Evolutionary conservation across 2,329 filamentous ascomycete genomes (phyloP), one percentile per base, ranked within the genome.

Genomic region (Ceratocystis lukuohia): DNA sequence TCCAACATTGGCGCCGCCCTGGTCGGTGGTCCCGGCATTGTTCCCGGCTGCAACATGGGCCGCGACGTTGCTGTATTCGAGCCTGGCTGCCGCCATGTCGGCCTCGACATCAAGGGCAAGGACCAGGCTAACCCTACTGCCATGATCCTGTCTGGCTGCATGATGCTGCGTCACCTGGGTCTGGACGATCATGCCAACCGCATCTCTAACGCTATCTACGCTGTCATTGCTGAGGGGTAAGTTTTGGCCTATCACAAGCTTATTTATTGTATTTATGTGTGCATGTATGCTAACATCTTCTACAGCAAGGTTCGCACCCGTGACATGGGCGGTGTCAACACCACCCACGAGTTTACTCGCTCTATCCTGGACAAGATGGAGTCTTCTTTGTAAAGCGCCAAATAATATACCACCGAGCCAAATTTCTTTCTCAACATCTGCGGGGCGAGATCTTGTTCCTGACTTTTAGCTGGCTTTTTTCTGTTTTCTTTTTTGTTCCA

Each of bases 41-140:
- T 99, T 57, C 94, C 94, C 68, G 94, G 94, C 74, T 96, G 92
- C 86, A 99, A 97, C 84, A 99, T 99, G 92, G 94, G 94, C 75
- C 90, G 94, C 71, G 92, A 99, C 71, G 91, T 97, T 67, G 94
- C 94, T 72, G 91, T 99, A 71, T 99, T 99, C 78, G 94, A 99
- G 84, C 94, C 94, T 69, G 94, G 94, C 71, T 99, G 94, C 87
- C 88, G 94, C 80, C 94, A 99, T 84, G 94, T 99, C 75, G 94
- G 94, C 79, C 88, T 99, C 62, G 94, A 99, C 77, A 99, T 99
- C 81, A 92, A 97, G 87, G 94, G 94, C 82, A 96, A 96, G 84
- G 92, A 96, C 79, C 91, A 97, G 82, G 94, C 94, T 71, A 99
- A 99, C 84, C 94, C 94, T 65, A 96, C 91, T 66, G 94, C 94